phyloP scores from a whole-genome alignment of 169 alveolate genomes.

The Plasmodium yoelii region DNA sequence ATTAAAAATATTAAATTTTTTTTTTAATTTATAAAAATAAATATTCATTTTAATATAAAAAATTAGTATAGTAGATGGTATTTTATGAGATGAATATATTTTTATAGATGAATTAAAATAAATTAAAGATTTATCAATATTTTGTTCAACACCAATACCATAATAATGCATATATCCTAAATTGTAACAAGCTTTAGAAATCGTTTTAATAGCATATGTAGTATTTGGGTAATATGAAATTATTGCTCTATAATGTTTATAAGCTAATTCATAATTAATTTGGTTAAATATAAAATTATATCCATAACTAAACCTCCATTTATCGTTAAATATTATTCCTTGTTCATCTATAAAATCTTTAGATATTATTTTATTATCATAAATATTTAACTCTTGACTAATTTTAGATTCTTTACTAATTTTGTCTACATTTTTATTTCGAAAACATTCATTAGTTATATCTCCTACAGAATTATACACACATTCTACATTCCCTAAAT shows the following conservation, averaged over 20 bases:
- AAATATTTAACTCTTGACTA: not conserved
- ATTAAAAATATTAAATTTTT: slow-evolving; percentile 18
- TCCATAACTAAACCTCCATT: slow-evolving; percentile 51
- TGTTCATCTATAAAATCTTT: slow-evolving; percentile 45
- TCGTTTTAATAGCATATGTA: slow-evolving; percentile 36
- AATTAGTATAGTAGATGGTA: slow-evolving; percentile 46
- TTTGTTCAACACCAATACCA: slow-evolving; percentile 66
- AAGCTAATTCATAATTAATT: slow-evolving; percentile 59
- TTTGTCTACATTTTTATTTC: not conserved
- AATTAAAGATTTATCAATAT: slow-evolving; percentile 51
- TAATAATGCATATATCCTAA: slow-evolving; percentile 70
- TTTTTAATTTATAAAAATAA: slow-evolving; percentile 28
- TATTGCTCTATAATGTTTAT: slow-evolving; percentile 65
- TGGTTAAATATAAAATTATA: slow-evolving; percentile 42
- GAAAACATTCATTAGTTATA: not conserved
- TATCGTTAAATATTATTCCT: slow-evolving; percentile 42
- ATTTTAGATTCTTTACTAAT: not conserved
- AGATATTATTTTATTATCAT: slow-evolving; percentile 19
- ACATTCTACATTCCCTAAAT: not conserved
- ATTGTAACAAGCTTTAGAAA: slow-evolving; percentile 62
- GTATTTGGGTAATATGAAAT: slow-evolving; percentile 63
- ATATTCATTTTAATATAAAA: slow-evolving; percentile 39
- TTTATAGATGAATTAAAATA: slow-evolving; percentile 65
- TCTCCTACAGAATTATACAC: not conserved
- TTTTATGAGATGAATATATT: slow-evolving; percentile 56